phyloP scores from a whole-genome alignment of 139 green algal species.

The Chlorella sorokiniana region DNA sequence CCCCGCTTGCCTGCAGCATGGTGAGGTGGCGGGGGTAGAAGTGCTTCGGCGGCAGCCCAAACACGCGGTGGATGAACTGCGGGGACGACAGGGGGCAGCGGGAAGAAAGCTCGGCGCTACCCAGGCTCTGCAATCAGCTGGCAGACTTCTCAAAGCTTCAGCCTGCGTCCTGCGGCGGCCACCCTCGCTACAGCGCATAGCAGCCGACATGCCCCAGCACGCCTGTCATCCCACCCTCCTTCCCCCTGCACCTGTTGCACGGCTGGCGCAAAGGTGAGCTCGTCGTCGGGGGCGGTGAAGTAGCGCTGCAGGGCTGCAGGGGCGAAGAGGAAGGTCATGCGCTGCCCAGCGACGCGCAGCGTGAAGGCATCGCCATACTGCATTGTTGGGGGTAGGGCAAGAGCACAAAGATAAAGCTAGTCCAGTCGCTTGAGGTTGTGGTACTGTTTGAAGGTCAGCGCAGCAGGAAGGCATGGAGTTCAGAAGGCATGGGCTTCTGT shows the following conservation, averaged over 20 bases:
- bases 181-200: too few relatives aligned
- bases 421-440: too few relatives aligned
- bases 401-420: too few relatives aligned
- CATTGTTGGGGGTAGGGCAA: too few relatives aligned
- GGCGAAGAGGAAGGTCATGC: conserved; percentile 70
- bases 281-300: conserved; percentile 58
- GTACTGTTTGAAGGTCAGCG: too few relatives aligned
- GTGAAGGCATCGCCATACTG: conserved; percentile 69
- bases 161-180: too few relatives aligned
- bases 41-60: conserved; percentile 55
- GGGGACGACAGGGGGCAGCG: background rate
- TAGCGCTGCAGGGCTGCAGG: conserved; percentile 57
- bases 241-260: conserved; percentile 45
- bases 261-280: conserved; percentile 57
- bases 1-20: conserved; percentile 42
- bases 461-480: too few relatives aligned
- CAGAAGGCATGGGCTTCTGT: too few relatives aligned
- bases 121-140: background rate
- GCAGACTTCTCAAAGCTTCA: background rate
- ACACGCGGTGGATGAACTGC: conserved; percentile 79
- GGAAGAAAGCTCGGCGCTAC: background rate
- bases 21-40: conserved; percentile 67
- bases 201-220: too few relatives aligned
- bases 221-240: too few relatives aligned
- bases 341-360: conserved; percentile 48